Evolutionary conservation across 1,139 yeast genomes (phyloP), one percentile per base, ranked within the genome.

Genomic region (Lodderomyces margitis): DNA sequence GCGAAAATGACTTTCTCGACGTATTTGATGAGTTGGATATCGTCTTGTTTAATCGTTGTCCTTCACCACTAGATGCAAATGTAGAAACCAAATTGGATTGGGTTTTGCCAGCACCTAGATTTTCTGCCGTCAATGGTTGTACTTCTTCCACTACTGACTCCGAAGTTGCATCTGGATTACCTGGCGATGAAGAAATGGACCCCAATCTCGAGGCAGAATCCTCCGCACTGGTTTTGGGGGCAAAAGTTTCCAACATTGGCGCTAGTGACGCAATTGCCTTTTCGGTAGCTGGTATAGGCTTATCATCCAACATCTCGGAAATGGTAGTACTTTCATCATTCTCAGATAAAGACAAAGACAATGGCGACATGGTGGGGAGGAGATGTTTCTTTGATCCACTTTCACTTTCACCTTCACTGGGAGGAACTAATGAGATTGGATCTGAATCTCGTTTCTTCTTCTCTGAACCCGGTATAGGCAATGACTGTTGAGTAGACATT

Each of bases 261-360:
- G 92, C 92, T 30, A 85, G 78, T 0, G 87, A 77, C 2, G 87
- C 91, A 66, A 84, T 81, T 4, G 92, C 91, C 49, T 70, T 78
- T 45, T 69, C 69, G 2, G 76, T 69, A 21, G 65, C 68, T 2
- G 66, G 70, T 1, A 62, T 52, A 3, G 61, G 52, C 12, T 32
- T 36, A 30, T 42, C 24, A 28, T 46, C 27, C 14, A 38, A 20
- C 15, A 35, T 32, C 37, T 39, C 36, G 41, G 44, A 30, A 10
- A 25, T 34, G 21, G 25, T 34, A 8, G 21, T 30, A 4, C 28
- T 4, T 9, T 35, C 40, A 16, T 38, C 39, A 25, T 36, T 37
- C 4, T 41, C 46, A 8, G 44, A 36, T 20, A 46, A 37, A 3
- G 65, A 53, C 38, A 58, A 53, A 14, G 59, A 56, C 35, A 66